Percentiles rank a stretch among this genome's conserved stretches.
Conservation (phyloP, 2,329 filamentous ascomycete species). For the Sordariomycetes sp. region DNA sequence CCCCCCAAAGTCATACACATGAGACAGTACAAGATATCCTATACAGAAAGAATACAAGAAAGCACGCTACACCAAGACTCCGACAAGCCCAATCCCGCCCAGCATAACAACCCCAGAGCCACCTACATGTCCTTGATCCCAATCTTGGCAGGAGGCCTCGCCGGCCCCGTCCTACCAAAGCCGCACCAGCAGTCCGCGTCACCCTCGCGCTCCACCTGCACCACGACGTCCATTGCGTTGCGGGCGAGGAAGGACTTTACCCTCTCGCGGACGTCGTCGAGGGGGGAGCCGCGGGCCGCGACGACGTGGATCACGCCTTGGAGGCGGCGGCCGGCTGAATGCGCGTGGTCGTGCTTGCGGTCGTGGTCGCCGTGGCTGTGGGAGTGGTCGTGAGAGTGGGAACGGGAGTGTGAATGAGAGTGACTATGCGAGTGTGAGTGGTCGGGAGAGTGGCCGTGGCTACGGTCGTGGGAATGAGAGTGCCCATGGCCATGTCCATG, state of each 20-base stretch:
- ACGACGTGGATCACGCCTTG: constrained; percentile 80
- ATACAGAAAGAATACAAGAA: too few relatives aligned
- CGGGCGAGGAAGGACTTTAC: constrained; percentile 57
- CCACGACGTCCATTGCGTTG: constrained; percentile 65
- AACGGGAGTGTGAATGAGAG: too few relatives aligned
- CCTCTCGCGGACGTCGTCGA: constrained; percentile 76
- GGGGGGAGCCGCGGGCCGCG: constrained; percentile 54
- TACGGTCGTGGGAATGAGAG: constrained; percentile 7
- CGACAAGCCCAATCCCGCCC: too few relatives aligned
- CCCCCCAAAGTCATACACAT: too few relatives aligned
- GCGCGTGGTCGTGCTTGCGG: constrained; percentile 14
- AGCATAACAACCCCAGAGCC: not conserved
- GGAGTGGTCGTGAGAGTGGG: not conserved
- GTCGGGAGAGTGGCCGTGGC: constrained; percentile 14
- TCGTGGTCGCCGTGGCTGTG: constrained; percentile 6
- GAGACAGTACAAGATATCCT: too few relatives aligned
- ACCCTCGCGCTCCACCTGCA: constrained; percentile 80
- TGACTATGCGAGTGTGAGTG: constrained; percentile 11
- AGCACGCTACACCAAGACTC: too few relatives aligned
- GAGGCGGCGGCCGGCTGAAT: constrained; percentile 37
- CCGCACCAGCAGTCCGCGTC: constrained; percentile 53
- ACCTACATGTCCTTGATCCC: not conserved
- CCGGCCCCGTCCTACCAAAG: constrained; percentile 12
- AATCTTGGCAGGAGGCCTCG: not conserved
- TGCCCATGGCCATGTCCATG: constrained; percentile 8